Base-by-base conservation (phyloP, 208 protist genomes). In the Trypanosoma theileri region DNA sequence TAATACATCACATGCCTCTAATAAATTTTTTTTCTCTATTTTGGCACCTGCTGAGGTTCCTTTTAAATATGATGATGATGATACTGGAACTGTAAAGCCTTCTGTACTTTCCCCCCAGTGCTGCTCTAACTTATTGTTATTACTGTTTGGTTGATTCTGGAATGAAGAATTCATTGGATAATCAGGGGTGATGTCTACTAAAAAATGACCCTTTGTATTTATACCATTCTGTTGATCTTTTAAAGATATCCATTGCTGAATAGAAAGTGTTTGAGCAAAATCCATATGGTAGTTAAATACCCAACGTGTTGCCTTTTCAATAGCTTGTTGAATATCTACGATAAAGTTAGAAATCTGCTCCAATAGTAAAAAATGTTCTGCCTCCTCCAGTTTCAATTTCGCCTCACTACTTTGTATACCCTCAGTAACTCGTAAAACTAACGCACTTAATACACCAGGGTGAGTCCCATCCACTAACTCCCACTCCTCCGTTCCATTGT, bases 1-100 rank as follows among this genome's bases (percentile, higher is more conserved):
- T 40, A 92, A 59, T 13, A 84, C 77, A 59, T 92, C 86, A 59
- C 83, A 84, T 35, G 83, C 71, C 78, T 83, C 85, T 40, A 79
- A 66, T 54, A 92, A 58, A 52, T 84, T 74, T 44, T 52, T 69
- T 28, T 45, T 56, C 0, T 44, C 24, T 19, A 31, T 35, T 66
- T 52, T 22, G 77, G 59, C 28, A 40, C 58, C 65, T 44, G 41
- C 24, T 28, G 10, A 26, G 0, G 21, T 22, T 28, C 22, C 45
- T 13, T 13, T 35, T 40, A 52, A 6, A 24, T 53, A 7, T n/a
- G 24, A 24, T 17, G 45, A 54, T 26, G 17, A 31, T 17, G 45
- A 40, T 0, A 3, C 6, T 21, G 28, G 6, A 40, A 52, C 45
- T 19, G 51, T 64, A 31, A 21, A 53, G 12, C 22, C n/a, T 16